Percentiles rank a stretch among this genome's conserved stretches.
Evolutionary conservation across 164 flowering plant genomes (phyloP).

Genomic region (Euptelea pleiosperma): DNA sequence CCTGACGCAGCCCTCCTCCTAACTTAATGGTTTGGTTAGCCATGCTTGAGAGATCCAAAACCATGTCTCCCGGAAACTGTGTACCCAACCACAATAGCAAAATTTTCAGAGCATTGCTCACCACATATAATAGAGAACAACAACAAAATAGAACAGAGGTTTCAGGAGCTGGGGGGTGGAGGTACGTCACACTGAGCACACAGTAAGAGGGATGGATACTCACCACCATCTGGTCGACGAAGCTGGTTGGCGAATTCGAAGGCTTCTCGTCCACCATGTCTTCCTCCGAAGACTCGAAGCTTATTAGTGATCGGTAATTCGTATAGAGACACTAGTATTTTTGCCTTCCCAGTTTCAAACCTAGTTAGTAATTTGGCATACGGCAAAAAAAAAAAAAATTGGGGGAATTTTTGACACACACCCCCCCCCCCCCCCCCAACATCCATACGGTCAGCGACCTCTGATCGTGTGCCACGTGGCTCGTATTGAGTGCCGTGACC

Average conservation of each 20-base stretch:
- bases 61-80: slow-evolving; percentile 91
- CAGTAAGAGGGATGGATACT: slow-evolving; percentile 1
- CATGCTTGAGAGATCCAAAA: slow-evolving; percentile 72
- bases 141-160: not conserved
- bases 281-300: not conserved
- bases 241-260: slow-evolving; percentile 27
- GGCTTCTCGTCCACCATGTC: slow-evolving; percentile 29
- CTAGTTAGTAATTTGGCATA: no score
- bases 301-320: no score
- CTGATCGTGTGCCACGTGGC: no score
- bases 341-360: no score
- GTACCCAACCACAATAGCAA: not conserved
- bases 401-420: no score
- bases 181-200: no score
- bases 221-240: slow-evolving; percentile 53
- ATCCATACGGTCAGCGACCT: no score
- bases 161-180: not conserved
- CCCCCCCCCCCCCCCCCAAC: no score
- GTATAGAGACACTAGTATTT: no score
- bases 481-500: no score
- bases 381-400: no score
- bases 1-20: slow-evolving; percentile 93
- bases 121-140: not conserved
- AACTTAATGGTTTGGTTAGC: slow-evolving; percentile 76
- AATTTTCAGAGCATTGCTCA: no score